Evolutionary conservation across 306 rosid genomes (phyloP).

Genomic region (Vicia villosa): DNA sequence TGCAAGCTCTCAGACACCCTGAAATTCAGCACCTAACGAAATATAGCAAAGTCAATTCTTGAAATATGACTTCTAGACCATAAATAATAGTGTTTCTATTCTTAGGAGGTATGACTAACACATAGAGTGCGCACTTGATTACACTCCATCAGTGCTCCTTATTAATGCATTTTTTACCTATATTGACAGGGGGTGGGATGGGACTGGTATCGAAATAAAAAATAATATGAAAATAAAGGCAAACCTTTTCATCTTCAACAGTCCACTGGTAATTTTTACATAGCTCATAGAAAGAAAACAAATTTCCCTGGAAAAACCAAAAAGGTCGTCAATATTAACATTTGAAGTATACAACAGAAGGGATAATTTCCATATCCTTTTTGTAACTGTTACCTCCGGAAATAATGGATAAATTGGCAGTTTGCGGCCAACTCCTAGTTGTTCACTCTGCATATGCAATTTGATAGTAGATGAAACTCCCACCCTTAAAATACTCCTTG

Average conservation of each 20-base stretch:
- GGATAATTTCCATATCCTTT: background rate
- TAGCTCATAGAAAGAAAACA: constrained; percentile 86
- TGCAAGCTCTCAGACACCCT: constrained; percentile 44
- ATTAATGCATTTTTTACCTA: constrained; percentile 17
- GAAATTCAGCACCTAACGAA: constrained; percentile 75
- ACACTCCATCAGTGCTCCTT: background rate
- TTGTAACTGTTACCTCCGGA: constrained; percentile 63
- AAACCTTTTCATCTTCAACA: constrained; percentile 83
- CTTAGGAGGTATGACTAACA: background rate
- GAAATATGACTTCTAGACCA: background rate
- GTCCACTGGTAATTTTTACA: constrained; percentile 89
- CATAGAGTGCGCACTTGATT: constrained; percentile 3
- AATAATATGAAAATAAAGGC: constrained; percentile 23
- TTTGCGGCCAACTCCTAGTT: constrained; percentile 74
- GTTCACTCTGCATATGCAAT: constrained; percentile 82
- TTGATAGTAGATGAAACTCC: constrained; percentile 68
- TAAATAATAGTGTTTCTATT: background rate
- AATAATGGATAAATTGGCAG: constrained; percentile 84
- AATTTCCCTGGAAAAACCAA: constrained; percentile 63
- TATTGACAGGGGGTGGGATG: background rate
- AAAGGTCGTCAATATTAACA: constrained; percentile 32
- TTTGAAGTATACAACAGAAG: constrained; percentile 32
- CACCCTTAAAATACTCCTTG: constrained; percentile 64
- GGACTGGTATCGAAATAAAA: constrained; percentile 9
- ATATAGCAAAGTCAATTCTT: constrained; percentile 30